Base-by-base conservation (phyloP, 2,329 filamentous ascomycete genomes). In the Cladorrhinum sp. region DNA sequence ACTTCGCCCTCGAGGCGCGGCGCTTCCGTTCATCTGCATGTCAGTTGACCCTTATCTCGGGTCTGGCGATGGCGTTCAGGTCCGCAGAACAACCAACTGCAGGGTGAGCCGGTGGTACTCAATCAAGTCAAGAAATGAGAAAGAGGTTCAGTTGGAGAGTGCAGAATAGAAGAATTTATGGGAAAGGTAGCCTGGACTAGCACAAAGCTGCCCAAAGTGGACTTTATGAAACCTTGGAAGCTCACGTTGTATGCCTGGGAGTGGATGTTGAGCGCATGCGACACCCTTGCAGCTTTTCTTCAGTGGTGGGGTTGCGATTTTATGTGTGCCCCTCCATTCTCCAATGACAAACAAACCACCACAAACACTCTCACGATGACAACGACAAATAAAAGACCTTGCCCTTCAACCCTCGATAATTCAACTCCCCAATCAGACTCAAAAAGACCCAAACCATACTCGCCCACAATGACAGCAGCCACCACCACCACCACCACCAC, bases 401-500 rank as follows among this genome's bases (percentile, higher is more conserved):
- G 16, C 41, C 41, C 18, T 8, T 45, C 41, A 45, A 45, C n/a
- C 16, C n/a, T 10, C 41, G 10, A 18, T 16, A 36, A 9, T 16
- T 12, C 32, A 8, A 36, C 10, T 12, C 32, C 10, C 10, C 25
- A 4, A 10, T 16, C 36, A 5, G n/a, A 45, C 16, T 20, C 41
- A 13, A 18, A 45, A 20, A 13, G n/a, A 7, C 41, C 18, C 41
- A 45, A 45, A 45, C 36, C 23, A n/a, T 8, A 27, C 27, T 18
- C 18, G 2, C 1, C 16, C 20, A 32, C 5, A 24, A 20, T 8
- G 12, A 12, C 13, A 41, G 9, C 22, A 1, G 4, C 27, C 1
- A 24, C 22, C 18, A 51, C 38, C 23, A 64, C 55, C 50, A 52
- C 57, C 9, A 45, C 58, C 23, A 25, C 53, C 45, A 23, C 55